Evolutionary conservation across 129 eudicot genomes (phyloP).

Genomic region (Saussurea involucrata): DNA sequence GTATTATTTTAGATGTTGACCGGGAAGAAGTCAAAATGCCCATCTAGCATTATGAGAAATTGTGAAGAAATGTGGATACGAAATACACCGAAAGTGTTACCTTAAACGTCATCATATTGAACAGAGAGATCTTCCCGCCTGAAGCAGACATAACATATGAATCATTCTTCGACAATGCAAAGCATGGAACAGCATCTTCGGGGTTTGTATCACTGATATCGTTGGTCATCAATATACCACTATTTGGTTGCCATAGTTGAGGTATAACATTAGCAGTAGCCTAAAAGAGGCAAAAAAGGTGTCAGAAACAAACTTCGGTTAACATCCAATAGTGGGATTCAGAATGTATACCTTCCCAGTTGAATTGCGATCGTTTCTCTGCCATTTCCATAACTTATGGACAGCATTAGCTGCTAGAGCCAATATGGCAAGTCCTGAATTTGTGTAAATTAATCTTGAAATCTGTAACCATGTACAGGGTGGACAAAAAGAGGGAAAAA

Average conservation of each 20-base stretch:
- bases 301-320: constrained; percentile 5
- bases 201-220: constrained; percentile 64
- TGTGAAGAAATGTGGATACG: not conserved
- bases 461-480: constrained; percentile 36
- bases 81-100: constrained; percentile 24
- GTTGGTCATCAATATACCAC: constrained; percentile 82
- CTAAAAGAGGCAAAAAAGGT: constrained; percentile 24
- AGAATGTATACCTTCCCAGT: constrained; percentile 51
- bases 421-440: constrained; percentile 67
- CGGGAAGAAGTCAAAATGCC: not conserved
- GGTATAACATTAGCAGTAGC: constrained; percentile 64
- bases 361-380: constrained; percentile 52
- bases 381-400: constrained; percentile 86
- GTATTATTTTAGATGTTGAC: not conserved
- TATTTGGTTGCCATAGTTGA: constrained; percentile 78
- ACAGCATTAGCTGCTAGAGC: constrained; percentile 77
- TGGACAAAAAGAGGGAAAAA: not conserved
- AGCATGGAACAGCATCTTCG: constrained; percentile 76
- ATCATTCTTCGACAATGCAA: constrained; percentile 85
- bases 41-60: not conserved
- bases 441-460: constrained; percentile 72
- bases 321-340: not conserved
- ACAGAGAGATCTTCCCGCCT: constrained; percentile 78
- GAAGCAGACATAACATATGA: constrained; percentile 86
- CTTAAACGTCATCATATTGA: constrained; percentile 87